Base-by-base conservation (phyloP, 176 grass and related monocot genomes). In the Triticum turgidum region DNA sequence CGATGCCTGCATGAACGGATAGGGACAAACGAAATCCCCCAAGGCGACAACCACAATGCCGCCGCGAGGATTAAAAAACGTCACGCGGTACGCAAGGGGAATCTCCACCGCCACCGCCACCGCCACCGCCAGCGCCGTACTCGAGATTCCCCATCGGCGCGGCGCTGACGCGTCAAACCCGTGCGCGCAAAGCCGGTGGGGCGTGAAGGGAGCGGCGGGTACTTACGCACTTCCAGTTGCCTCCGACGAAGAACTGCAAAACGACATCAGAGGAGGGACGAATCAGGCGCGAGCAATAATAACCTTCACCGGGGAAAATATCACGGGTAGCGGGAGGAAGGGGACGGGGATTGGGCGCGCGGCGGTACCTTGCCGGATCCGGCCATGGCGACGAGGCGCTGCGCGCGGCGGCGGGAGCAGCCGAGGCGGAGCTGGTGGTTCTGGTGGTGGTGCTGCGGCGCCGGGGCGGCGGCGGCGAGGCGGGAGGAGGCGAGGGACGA, bases 181-280 rank as follows among this genome's bases (percentile, higher is more conserved):
- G n/a, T 22, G 54, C 11, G 22, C 0, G 52, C 0, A 52, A 45
- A 70, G 29, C 38, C 24, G 77, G 20, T 25, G 22, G 58, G 7
- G 1, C 5, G 44, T 2, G 6, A 54, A 21, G 81, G 62, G 84
- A 61, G 61, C 39, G 78, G 79, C 29, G 32, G 15, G 15, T 9
- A 92, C 97, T 99, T 94, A 99, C 97, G 78, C 94, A 99, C 90
- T 99, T 99, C 97, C 97, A 99, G 87, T 99, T 99, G 76, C 97
- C 97, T 67, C 97, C 97, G 22, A 99, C 94, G 85, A 99, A 99
- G 90, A 99, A 99, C 97, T 99, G 92, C 90, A 83, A 83, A 30
- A 32, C 51, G 51, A 54, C 5, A 54, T 7, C 15, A 54, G 51
- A 6, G 70, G 67, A 44, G 13, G 9, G 88, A 13, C 12, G 32